Base-by-base conservation (phyloP, 139 green algal species). In the Chara braunii region DNA sequence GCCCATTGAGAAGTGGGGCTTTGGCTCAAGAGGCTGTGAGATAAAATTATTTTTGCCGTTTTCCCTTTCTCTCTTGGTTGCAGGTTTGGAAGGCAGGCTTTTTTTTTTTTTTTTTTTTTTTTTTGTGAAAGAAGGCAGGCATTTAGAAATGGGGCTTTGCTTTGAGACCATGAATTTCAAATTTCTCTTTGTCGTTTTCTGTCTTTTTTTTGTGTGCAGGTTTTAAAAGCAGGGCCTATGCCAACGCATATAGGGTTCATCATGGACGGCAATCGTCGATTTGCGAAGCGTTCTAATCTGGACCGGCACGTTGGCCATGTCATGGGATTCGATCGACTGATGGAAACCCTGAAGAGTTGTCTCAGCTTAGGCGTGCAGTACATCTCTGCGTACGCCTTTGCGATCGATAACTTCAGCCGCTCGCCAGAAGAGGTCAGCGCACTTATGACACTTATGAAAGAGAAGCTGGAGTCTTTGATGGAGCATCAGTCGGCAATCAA, bases 241-340 rank as follows among this genome's bases (percentile, higher is more conserved):
- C 90, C 90, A 0, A 34, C 51, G 42, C 91, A 97, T 57, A 61
- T 96, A 0, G 88, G 84, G 0, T 89, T 97, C 77, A 89, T 97
- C 32, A 96, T 97, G 91, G 91, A 97, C 68, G 91, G 91, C 51
- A 97, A 96, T 82, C 57, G 91, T 29, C 79, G 90, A 2, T 95
- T 84, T 59, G 90, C 89, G 18, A 71, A 82, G 35, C 26, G 43
- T 7, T 48, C 60, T 3, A 35, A 22, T 1, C 3, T 70, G 3
- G 3, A 11, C 22, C 14, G 24, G 9, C 8, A 28, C 14, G 0
- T 43, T 4, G 64, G 72, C 2, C 72, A 74, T 58, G 0, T 31
- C 7, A 9, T 1, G 5, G 72, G 72, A 1, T 70, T 36, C 12
- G 32, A 28, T 4, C 68, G 37, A 22, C 82, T 97, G 64, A 7